These are phyloP conservation scores for Streptanthus diversifolius DNA, from an alignment of 345 rosid genomes.

Conservation along the genomic window DNA sequence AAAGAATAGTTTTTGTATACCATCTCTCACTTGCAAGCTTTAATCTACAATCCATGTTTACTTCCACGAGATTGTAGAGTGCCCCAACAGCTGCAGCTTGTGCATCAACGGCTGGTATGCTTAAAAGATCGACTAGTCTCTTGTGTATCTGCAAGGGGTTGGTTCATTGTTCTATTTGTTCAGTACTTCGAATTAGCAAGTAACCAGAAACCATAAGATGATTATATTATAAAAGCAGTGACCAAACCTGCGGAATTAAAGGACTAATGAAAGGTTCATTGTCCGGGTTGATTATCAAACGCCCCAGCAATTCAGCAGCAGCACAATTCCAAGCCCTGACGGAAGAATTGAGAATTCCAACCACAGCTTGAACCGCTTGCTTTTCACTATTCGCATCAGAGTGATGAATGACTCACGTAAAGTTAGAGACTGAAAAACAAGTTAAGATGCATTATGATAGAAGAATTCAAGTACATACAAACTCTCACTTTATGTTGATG, in stretches of 20 bases:
- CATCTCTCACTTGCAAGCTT: constrained; percentile 98
- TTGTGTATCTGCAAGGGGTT: constrained; percentile 67
- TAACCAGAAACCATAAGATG: background rate
- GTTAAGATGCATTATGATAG: background rate
- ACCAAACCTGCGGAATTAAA: constrained; percentile 67
- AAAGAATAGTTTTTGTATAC: constrained; percentile 31
- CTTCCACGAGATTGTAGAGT: constrained; percentile 88
- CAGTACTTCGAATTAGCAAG: background rate
- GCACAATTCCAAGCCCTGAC: constrained; percentile 96
- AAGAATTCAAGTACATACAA: background rate
- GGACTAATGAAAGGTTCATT: constrained; percentile 95
- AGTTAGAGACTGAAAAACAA: constrained; percentile 8
- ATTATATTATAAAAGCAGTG: background rate
- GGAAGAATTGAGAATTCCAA: constrained; percentile 73
- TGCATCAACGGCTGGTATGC: constrained; percentile 70
- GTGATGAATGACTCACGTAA: constrained; percentile 17
- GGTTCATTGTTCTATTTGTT: background rate
- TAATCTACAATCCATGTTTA: constrained; percentile 93
- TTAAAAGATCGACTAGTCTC: constrained; percentile 84
- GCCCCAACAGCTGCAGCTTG: constrained; percentile 99
- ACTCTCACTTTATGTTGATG: constrained; percentile 76
- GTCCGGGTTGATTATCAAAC: constrained; percentile 93
- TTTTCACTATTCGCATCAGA: constrained; percentile 61
- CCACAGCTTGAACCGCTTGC: constrained; percentile 84
- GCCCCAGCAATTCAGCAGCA: constrained; percentile 89